Percentiles rank a stretch among this genome's conserved stretches.
Evolutionary conservation across 768 basidiomycete species (phyloP).

Genomic region (Coprinopsis cinerea): DNA sequence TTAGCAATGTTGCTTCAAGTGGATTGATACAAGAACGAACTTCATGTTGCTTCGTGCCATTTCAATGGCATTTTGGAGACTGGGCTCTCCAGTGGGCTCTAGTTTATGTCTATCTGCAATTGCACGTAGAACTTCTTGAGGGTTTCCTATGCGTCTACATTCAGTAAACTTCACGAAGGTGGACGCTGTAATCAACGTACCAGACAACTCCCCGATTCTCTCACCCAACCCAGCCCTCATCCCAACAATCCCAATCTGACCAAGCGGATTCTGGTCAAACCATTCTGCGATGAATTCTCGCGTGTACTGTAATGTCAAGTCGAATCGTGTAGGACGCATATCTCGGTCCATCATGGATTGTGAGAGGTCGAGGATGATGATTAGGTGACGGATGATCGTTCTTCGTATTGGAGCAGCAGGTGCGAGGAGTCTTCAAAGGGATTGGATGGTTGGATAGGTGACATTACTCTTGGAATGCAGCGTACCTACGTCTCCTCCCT

Average conservation of each 20-base stretch:
- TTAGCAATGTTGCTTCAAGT: not conserved
- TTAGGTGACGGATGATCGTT: conserved; percentile 92
- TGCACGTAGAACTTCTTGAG: conserved; percentile 88
- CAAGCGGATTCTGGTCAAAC: conserved; percentile 99
- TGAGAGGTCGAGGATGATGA: conserved; percentile 90
- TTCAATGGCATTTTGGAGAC: conserved; percentile 94
- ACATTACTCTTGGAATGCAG: conserved; percentile 4
- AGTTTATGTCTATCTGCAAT: conserved; percentile 84
- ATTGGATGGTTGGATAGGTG: conserved; percentile 3
- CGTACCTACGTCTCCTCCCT: conserved; percentile 75
- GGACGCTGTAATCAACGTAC: too few relatives aligned
- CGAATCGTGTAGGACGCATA: conserved; percentile 92
- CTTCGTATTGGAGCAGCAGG: conserved; percentile 87
- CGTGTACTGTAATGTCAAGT: conserved; percentile 83
- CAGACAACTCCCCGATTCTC: conserved; percentile 87
- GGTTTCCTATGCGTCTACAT: conserved; percentile 60
- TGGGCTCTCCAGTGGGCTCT: conserved; percentile 89
- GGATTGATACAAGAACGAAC: conserved; percentile 31
- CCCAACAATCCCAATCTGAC: conserved; percentile 92
- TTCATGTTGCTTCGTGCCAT: conserved; percentile 94
- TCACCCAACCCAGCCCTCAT: conserved; percentile 91
- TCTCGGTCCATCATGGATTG: conserved; percentile 92
- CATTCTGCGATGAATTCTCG: conserved; percentile 91
- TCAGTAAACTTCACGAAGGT: not conserved
- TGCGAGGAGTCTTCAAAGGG: conserved; percentile 54